Evolutionary conservation across 2,329 filamentous ascomycete species (phyloP), one percentile per base, ranked within the genome.

Genomic region (Cryphonectria nitschkei): DNA sequence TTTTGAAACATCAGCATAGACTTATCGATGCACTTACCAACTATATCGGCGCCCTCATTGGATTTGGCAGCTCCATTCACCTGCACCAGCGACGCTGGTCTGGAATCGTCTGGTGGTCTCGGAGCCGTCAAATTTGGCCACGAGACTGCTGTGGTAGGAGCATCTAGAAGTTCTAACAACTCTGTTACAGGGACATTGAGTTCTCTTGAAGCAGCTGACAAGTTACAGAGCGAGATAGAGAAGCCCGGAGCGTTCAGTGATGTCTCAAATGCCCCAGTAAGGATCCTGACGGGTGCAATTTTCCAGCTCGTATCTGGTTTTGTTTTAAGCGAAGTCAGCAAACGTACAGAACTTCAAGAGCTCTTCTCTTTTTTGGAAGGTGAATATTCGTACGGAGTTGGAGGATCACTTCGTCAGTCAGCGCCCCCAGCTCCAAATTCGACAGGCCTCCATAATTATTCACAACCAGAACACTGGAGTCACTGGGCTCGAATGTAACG

Each of bases 391-490:
- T 26, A 70, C 84, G 78, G 41, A 87, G 76, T 74, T 87, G 85
- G 60, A 79, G 77, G 1, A 86, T 78, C 1, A 86, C 83, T 74
- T 88, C 86, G 32, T 83, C 82, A 2, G 84, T 85, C 60, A 89
- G 84, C 1, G 85, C 87, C 52, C 86, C 84, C 65, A 89, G 77
- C 73, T 89, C 87, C 16, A 89, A 78, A 11, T 83, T 82, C 70
- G 83, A 86, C 11, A 89, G 82, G 3, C 87, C 87, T 34, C 87
- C 87, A 8, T 88, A 83, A 73, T 89, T 89, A 76, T 89, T 89
- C 61, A 89, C 79, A 37, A 88, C 74, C n/a, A 89, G 76, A 0
- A 87, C 82, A 0, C 84, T 82, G 26, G 84, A 81, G 67, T 88
- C 85, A 1, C 76, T 73, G 22, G 74, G 64, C 54, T 76, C 80